Conservation (phyloP, 1,139 yeast species). For the Pichia sp. region DNA sequence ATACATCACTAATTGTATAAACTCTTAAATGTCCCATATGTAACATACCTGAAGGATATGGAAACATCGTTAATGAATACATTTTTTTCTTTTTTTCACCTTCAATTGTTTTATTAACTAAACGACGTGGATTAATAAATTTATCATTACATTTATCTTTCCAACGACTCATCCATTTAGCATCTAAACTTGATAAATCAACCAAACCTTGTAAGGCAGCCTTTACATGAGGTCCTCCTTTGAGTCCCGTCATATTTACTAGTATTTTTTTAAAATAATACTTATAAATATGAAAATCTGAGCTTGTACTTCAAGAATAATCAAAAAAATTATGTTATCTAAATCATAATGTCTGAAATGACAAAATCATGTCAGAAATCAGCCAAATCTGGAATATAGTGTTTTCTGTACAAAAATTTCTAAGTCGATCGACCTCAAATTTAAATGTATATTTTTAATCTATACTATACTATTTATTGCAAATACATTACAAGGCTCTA, state of each 20-base stretch:
- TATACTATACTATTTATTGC: too few species aligned
- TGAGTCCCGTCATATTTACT: not conserved
- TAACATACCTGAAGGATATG: conserved; percentile 87
- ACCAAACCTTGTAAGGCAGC: conserved; percentile 15
- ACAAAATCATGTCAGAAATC: too few species aligned
- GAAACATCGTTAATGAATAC: conserved; percentile 83
- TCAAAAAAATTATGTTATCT: too few species aligned
- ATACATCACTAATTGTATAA: conserved; percentile 80
- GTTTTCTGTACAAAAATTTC: too few species aligned
- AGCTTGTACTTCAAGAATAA: too few species aligned
- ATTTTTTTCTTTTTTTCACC: conserved; percentile 34
- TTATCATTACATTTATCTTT: conserved; percentile 34
- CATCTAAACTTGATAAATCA: conserved; percentile 33
- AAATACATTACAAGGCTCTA: too few species aligned
- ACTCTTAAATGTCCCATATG: conserved; percentile 95
- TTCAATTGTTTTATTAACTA: conserved; percentile 21
- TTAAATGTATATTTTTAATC: too few species aligned
- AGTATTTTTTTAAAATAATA: too few species aligned
- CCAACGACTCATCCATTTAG: conserved; percentile 54
- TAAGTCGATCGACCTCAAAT: too few species aligned
- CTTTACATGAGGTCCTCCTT: not conserved
- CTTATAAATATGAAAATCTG: too few species aligned
- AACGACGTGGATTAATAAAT: conserved; percentile 42
- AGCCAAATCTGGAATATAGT: too few species aligned
- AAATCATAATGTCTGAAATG: too few species aligned